phyloP scores from a whole-genome alignment of 257 asterid species.

The Orobanche coerulescens region DNA sequence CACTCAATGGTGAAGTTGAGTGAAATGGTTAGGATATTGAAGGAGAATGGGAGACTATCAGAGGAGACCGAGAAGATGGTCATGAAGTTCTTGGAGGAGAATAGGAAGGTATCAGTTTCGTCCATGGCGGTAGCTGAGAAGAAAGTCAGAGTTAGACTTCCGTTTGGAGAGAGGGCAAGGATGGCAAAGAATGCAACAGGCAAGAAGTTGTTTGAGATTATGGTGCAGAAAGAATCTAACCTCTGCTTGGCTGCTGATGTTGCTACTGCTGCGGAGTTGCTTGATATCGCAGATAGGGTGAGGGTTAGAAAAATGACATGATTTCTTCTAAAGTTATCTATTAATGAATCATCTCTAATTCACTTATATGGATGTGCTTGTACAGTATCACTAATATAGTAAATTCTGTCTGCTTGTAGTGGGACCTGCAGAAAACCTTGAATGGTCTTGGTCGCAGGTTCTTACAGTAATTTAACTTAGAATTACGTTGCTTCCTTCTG shows the following conservation, averaged over 20 bases:
- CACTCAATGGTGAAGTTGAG: constrained; percentile 84
- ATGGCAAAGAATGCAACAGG: constrained; percentile 81
- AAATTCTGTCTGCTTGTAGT: constrained; percentile 5
- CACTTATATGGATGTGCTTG: neutral
- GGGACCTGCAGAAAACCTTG: constrained; percentile 12
- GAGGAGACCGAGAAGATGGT: constrained; percentile 89
- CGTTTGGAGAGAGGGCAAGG: constrained; percentile 76
- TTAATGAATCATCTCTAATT: neutral
- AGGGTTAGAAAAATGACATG: constrained; percentile 12
- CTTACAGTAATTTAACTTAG: neutral
- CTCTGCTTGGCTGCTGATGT: constrained; percentile 97
- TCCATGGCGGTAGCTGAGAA: constrained; percentile 24
- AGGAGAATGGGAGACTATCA: constrained; percentile 81
- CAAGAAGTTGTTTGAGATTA: constrained; percentile 80
- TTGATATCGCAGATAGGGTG: constrained; percentile 89
- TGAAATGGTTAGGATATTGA: constrained; percentile 84
- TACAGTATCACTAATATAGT: neutral
- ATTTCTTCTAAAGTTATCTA: neutral
- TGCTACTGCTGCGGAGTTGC: constrained; percentile 85
- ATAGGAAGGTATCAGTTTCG: constrained; percentile 63
- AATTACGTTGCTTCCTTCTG: neutral
- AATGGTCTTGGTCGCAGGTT: neutral
- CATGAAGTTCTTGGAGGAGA: constrained; percentile 68
- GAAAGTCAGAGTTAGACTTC: constrained; percentile 42
- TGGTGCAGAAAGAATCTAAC: constrained; percentile 77